A percentile compares a stretch with the other conserved stretches of the same genome.
phyloP scores from a whole-genome alignment of 495 filamentous ascomycete genomes.

The Podospora tetraspora region DNA sequence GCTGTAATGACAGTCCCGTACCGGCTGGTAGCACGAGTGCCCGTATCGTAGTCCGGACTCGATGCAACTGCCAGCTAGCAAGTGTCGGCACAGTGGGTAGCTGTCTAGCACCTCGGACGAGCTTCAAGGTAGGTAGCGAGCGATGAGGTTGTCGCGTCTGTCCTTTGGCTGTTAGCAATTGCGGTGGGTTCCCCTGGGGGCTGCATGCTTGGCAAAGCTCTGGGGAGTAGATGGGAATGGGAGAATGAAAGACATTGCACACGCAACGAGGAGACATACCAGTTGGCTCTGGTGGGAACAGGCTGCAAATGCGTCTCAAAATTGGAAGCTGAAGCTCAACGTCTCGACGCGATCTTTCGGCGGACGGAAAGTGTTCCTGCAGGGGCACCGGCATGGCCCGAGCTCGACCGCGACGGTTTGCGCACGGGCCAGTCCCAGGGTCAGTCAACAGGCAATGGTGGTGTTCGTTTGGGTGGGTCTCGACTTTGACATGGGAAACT shows the following conservation, averaged over 20 bases:
- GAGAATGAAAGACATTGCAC: not conserved
- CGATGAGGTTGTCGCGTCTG: not conserved
- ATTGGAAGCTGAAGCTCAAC: conserved; percentile 8
- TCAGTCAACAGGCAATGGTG: not conserved
- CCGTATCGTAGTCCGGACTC: not conserved
- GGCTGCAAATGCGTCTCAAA: not conserved
- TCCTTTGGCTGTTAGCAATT: not conserved
- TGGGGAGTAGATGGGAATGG: not conserved
- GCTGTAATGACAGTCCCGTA: not conserved
- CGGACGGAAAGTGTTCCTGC: conserved; percentile 3
- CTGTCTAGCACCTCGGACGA: not conserved
- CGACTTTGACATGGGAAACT: not conserved
- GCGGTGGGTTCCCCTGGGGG: not conserved
- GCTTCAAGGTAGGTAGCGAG: not conserved
- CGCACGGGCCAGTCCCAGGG: conserved; percentile 2
- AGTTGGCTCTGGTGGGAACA: not conserved
- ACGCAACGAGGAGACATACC: not conserved
- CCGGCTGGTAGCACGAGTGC: not conserved
- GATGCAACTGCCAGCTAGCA: not conserved
- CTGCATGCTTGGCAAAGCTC: not conserved
- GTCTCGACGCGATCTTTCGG: conserved; percentile 16
- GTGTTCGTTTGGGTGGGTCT: not conserved
- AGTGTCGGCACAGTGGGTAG: not conserved
- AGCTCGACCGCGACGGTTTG: conserved; percentile 1
- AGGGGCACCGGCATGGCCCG: conserved; percentile 8